Percentiles rank a stretch among this genome's conserved stretches.
Conservation (phyloP, 768 basidiomycete genomes). For the Mycena galericulata region DNA sequence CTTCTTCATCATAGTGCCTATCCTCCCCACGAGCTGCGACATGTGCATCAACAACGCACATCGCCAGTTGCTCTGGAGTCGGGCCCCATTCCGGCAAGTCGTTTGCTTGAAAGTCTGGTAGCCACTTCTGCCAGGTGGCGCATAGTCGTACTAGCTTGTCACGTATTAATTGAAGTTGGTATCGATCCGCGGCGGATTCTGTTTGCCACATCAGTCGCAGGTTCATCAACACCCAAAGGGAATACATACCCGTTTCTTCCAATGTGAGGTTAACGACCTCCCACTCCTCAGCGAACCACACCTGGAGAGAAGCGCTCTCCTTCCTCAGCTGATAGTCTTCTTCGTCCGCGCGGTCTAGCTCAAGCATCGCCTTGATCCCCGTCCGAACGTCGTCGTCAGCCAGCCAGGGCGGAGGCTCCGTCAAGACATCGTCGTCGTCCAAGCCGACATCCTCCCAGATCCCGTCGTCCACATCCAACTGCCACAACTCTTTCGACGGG, state of each 20-base stretch:
- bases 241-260: background rate
- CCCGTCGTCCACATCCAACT: constrained; percentile 43
- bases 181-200: background rate
- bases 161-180: background rate
- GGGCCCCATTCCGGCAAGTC: background rate
- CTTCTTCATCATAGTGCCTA: background rate
- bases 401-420: constrained; percentile 34
- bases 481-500: constrained; percentile 34
- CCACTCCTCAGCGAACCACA: constrained; percentile 12
- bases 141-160: background rate
- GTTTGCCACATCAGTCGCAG: background rate
- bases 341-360: constrained; percentile 33
- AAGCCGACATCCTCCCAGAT: constrained; percentile 48
- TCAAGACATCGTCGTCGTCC: constrained; percentile 32
- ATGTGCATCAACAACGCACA: background rate
- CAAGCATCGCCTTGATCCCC: constrained; percentile 35
- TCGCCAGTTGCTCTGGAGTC: background rate
- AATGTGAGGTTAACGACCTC: background rate
- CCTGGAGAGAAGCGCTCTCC: background rate
- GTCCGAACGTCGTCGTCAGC: constrained; percentile 30
- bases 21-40: background rate
- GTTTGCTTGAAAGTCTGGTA: background rate
- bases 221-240: background rate
- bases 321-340: constrained; percentile 9
- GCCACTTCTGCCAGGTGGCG: background rate